Evolutionary conservation across 139 green algal genomes (phyloP), one percentile per base, ranked within the genome.

Genomic region (Medakamo hakoo): DNA sequence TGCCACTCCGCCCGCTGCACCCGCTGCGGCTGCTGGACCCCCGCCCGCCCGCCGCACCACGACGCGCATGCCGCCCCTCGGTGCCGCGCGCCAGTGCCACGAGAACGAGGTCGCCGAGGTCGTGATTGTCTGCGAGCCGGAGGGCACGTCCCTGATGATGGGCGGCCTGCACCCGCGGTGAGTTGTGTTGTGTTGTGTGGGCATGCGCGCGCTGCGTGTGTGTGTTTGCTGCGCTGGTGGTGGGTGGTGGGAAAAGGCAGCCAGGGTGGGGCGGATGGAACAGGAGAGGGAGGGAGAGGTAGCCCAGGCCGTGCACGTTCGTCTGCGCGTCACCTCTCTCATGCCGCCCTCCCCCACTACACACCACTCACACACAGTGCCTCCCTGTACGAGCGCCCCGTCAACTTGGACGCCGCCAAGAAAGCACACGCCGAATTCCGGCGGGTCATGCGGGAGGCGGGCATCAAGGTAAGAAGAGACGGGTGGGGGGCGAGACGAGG

Each of bases 61-160:
- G n/a, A n/a, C 40, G 40, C 40, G 40, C 40, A 52, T 52, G 40
- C 40, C 40, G 40, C 40, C 40, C 40, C 40, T 52, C 9, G 40
- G 40, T 9, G 40, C 40, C 9, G 61, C 67, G 2, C 29, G 27
- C 21, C 81, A 92, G 66, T 78, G 86, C 59, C 76, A 87, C 65
- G 86, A 93, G 73, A 86, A 93, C 55, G 82, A 94, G 58, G 57
- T 21, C 20, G 71, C 76, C 40, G 67, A 84, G 56, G 75, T 88
- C 14, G 84, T 91, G 2, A 86, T 95, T 25, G 89, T 95, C 21
- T 95, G 85, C 65, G 88, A 95, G 71, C 89, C 89, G 1, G 84
- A 94, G 75, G 82, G 86, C 21, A 78, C 80, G n/a, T 85, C 77
- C 0, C 76, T 94, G 26, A 91, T 93, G 78, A 95, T 97, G 88